phyloP scores from a whole-genome alignment of 805 yeast genomes.

The Tetrapisispora nanseiensis region DNA sequence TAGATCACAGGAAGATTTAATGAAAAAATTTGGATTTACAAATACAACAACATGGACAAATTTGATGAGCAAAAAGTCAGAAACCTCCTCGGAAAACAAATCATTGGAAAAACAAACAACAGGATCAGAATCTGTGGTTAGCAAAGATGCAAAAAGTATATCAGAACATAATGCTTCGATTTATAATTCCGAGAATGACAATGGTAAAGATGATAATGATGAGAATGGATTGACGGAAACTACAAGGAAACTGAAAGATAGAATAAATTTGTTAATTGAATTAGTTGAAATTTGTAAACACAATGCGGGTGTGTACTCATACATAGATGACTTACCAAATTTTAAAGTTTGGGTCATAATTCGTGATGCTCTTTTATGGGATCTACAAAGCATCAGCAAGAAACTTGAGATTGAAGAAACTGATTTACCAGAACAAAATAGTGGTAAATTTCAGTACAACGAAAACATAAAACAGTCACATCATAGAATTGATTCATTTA shows the following conservation, averaged over 20 bases:
- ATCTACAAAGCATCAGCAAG: conserved; percentile 14
- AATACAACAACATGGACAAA: conserved; percentile 28
- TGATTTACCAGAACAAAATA: background rate
- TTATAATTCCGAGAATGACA: background rate
- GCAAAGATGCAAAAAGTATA: background rate
- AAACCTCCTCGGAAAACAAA: conserved; percentile 1
- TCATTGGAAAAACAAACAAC: background rate
- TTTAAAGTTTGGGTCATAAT: conserved; percentile 27
- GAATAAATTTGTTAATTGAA: conserved; percentile 18
- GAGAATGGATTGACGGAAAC: background rate
- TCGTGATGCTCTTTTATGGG: conserved; percentile 28
- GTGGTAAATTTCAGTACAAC: conserved; percentile 1
- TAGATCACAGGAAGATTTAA: conserved; percentile 13
- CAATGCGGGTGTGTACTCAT: conserved; percentile 25
- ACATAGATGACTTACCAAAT: conserved; percentile 24
- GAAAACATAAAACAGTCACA: background rate
- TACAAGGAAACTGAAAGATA: conserved; percentile 6
- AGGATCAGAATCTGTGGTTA: background rate
- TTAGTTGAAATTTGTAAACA: conserved; percentile 24
- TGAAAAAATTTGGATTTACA: conserved; percentile 24
- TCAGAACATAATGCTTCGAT: background rate
- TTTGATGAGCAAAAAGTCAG: conserved; percentile 14
- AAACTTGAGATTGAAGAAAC: background rate
- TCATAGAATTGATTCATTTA: background rate
- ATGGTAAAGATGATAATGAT: background rate